Base-by-base conservation (phyloP, 768 basidiomycete species). In the Trametes elegans region DNA sequence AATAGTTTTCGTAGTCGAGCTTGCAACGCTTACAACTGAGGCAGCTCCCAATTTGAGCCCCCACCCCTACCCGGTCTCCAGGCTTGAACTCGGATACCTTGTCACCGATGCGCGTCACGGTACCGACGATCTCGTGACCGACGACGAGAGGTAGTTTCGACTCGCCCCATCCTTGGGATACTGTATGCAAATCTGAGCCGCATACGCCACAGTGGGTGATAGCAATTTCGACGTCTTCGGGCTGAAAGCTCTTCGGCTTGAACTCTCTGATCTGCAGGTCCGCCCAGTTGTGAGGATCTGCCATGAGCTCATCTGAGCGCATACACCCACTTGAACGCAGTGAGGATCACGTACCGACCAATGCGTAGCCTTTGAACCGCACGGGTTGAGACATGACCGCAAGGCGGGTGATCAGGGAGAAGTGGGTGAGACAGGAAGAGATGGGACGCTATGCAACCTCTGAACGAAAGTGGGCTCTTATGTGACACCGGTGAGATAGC, bases 51-150 rank as follows among this genome's bases (percentile, higher is more conserved):
- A 79, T 79, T 55, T 82, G 81, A n/a, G 68, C 71, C 8, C 76
- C 74, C 5, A 78, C 75, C 29, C 84, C 84, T 56, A 76, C 84
- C 8, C 77, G 66, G 64, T 84, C 79, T 21, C 83, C 83, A 8
- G 77, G 72, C 39, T 60, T 58, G 71, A 85, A 73, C 44, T 75
- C 75, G 4, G 63, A 73, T 38, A 84, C 82, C 39, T 81, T 74
- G 7, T 75, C 66, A 2, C 85, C 83, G 54, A 87, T 79, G 10
- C 73, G 70, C 19, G 73, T 74, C 29, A 78, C 81, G 9, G 67
- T 68, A 5, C 83, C 84, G 44, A 80, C 74, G 49, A 85, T 81
- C 66, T 83, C 82, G 62, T 84, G 81, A 14, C 66, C 68, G 24
- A 66, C 63, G 36, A 68, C 61, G 21, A 69, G 62, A 8, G 66